Evolutionary conservation across 257 asterid species (phyloP), one percentile per base, ranked within the genome.

Genomic region (Apocynum venetum): DNA sequence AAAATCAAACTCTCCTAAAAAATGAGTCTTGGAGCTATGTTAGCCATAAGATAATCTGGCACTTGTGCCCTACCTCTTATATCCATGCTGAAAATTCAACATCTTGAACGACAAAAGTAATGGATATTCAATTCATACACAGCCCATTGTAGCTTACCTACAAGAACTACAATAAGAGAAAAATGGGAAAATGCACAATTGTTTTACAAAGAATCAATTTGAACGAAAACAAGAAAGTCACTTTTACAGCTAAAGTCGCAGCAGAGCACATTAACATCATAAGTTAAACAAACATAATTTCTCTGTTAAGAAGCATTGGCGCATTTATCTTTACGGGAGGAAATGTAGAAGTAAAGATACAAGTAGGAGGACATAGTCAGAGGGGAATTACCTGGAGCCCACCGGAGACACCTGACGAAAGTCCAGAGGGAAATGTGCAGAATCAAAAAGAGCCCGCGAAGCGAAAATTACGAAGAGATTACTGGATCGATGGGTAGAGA

Each of bases 341-440:
- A 40, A 67, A 51, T 14, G 20, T 66, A 59, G 70, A 46, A 25
- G 17, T 2, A 46, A 47, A 25, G 59, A 56, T 41, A 75, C 35
- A 41, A 61, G 36, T 31, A 15, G 43, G 13, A 71, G 12, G 70
- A 3, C 17, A 35, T n/a, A 10, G 20, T 19, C 12, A 41, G 44
- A 46, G 56, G 44, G 71, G 38, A 53, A 53, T 36, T 56, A 69
- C 80, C 80, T 44, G 57, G 61, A 69, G 61, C 15, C 38, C 76
- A 44, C 53, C 14, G 31, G 43, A 31, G 68, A 48, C 67, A 8
- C 47, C 61, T 11, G 68, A 73, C 38, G 61, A 56, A n/a, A 57
- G 52, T 17, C 52, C 65, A 48, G 15, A 36, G 20, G 65, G 48
- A 43, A 10, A 65, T 11, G 38, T 31, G 56, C 64, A 70, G 60